Evolutionary conservation across 2,329 filamentous ascomycete species (phyloP), one percentile per base, ranked within the genome.

Genomic region (Fusarium papillatum): DNA sequence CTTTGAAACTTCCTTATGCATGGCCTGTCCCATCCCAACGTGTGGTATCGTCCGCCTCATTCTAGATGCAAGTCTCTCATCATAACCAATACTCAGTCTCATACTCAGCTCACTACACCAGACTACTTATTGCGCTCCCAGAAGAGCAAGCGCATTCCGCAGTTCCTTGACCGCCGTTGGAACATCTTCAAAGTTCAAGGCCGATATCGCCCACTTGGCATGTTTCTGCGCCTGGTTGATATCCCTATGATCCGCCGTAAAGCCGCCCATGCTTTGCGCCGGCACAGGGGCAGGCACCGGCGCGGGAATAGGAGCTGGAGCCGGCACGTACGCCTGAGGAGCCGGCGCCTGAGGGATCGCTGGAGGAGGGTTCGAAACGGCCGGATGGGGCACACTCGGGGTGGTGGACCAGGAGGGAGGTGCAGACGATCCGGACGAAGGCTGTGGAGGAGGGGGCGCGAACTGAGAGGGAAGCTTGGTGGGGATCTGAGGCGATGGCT

Each of bases 161-260:
- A 99, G 83, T 81, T 99, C 96, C 80, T 93, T 93, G 7, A 98
- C 93, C 0, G 97, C 97, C 0, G 97, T 99, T 2, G 93, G 89
- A 2, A 98, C 94, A 82, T 99, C 97, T 78, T 99, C 97, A 84
- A 99, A 99, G 80, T 98, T 98, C 60, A 99, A 86, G 0, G 97
- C 97, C 14, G 96, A 98, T 50, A 98, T 98, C 1, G 97, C 97
- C 95, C 95, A 99, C 80, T 95, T 95, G 3, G 96, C 96, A 85
- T 98, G 97, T 82, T 98, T 99, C 83, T 98, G 95, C 7, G 97
- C 96, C 78, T 93, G 90, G 41, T 91, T 87, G 41, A 98, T 93
- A 74, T 98, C 95, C 38, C 84, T 81, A 10, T 81, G 81, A 59
- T 80, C 79, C 17, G 75, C 76, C 4, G 77, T 66, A 22, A 72